Evolutionary conservation across 352 stramenopile species (phyloP).

Genomic region (Phytophthora pinifolia): DNA sequence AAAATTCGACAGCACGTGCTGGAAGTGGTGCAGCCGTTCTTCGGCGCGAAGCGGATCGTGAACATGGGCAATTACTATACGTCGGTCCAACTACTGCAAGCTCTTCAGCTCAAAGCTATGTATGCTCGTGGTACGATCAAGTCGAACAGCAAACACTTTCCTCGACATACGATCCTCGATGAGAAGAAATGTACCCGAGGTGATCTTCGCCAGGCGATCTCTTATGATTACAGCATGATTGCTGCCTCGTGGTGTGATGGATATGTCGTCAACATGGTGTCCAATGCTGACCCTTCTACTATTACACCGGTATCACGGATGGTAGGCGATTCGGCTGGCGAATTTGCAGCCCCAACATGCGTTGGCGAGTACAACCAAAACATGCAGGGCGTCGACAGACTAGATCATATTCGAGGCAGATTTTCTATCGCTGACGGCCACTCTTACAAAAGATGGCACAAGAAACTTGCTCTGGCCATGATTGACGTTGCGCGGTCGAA

Average conservation of each 20-base stretch:
- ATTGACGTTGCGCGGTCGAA: constrained; percentile 11
- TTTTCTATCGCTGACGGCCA: constrained; percentile 33
- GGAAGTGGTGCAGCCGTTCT: constrained; percentile 4
- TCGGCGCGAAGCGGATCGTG: constrained; percentile 1
- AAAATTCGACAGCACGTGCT: constrained; percentile 14
- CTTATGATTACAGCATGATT: not conserved
- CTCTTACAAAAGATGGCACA: constrained; percentile 31
- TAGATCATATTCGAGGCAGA: constrained; percentile 29
- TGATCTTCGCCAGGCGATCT: not conserved
- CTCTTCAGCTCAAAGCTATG: no score
- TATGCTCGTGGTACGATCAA: no score
- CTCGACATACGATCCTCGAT: no score
- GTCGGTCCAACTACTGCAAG: constrained; percentile 5
- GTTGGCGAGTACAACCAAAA: constrained; percentile 31
- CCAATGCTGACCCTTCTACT: constrained; percentile 9
- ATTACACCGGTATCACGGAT: not conserved
- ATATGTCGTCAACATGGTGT: not conserved
- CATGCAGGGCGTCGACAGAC: constrained; percentile 38
- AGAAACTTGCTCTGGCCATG: constrained; percentile 21
- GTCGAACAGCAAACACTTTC: no score
- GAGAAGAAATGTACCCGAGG: not conserved
- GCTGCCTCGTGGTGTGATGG: constrained; percentile 9
- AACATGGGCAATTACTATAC: constrained; percentile 14
- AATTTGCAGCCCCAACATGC: constrained; percentile 22
- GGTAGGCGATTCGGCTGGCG: not conserved